Base-by-base conservation (phyloP, 1,284 basidiomycete genomes). In the Tilletia walkeri region DNA sequence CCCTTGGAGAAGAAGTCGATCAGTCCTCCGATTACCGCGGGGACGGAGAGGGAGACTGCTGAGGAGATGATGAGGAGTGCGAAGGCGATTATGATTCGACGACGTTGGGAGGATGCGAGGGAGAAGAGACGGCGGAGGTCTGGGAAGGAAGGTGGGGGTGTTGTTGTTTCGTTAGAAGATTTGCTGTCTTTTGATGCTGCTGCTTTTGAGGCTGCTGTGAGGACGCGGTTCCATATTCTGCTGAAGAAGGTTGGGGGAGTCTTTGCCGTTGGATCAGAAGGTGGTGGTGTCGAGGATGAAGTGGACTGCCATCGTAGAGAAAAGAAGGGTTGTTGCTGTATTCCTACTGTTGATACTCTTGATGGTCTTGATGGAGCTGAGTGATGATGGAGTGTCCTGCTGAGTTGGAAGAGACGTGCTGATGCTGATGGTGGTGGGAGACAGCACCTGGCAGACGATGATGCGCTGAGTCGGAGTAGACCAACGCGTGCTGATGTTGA, bases 41-140 rank as follows among this genome's bases (percentile, higher is more conserved):
- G 82, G 1, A 83, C 79, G 2, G 79, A 76, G 48, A 98, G 92
- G 9, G 93, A 92, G 14, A 99, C 93, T 2, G 84, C 84, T 0
- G 85, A 84, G 0, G 85, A 85, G 53, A 86, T 71, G 49, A 84
- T 76, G 5, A 85, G 76, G 48, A 79, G 74, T 20, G n/a, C 75
- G 5, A 82, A 71, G 1, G 76, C 81, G 34, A 78, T 72, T 36
- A 80, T 41, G 65, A 84, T 75, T 49, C 71, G 76, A 10, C 74
- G 70, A 65, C 73, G 73, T 68, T 84, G 78, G 41, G 83, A 77
- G 68, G 76, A 68, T 20, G 82, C 82, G 2, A 84, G 78, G 24
- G 75, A 72, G 50, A 80, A 69, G 41, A 84, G 75, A 9, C 82
- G 74, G 36, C 67, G 69, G 36, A 82, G 68, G 67, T 81, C 79